Base-by-base conservation (phyloP, 495 filamentous ascomycete genomes). In the Pyrenula aspistea region DNA sequence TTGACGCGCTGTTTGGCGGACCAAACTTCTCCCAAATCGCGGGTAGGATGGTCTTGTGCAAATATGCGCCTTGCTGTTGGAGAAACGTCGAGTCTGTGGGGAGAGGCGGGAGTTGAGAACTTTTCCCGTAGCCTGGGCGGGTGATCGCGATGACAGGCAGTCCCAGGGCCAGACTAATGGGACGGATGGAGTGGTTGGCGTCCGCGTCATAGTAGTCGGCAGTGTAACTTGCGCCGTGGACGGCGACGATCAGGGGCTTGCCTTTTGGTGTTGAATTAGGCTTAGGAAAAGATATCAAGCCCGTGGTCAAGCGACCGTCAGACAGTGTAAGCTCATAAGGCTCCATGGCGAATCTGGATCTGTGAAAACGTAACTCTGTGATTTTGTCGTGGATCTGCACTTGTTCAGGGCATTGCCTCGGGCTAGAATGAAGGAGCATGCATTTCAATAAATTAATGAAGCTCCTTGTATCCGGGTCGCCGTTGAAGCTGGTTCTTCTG, bases 161-260 rank as follows among this genome's bases (percentile, higher is more conserved):
- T 25, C 55, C 36, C 0, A 71, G 60, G 19, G 59, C 58, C 12
- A 60, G 54, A n/a, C 61, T 61, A 25, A 61, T 47, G 8, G 53
- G 21, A 8, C 55, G 21, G 15, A 67, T 66, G 19, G 66, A 68
- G 55, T 66, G 60, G 1, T 62, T 58, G n/a, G 59, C 56, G 25
- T 64, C 59, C 11, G 65, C 67, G 54, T 72, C 63, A 58, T 67
- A 73, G 59, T 72, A 73, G 48, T 60, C 51, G 19, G 65, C 56
- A 22, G 62, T 60, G 57, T 72, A 71, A 25, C 57, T 64, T 15
- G 65, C 70, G 2, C 71, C 71, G 56, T 69, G 71, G 12, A 74
- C 3, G 53, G 62, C 65, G 19, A 74, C 59, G 24, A 71, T 53
- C 1, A 72, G 60, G 10, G 69, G 68, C 4, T 8, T 4, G 15